Conservation (phyloP, 2,329 filamentous ascomycete species). For the Westerdykella sp. region DNA sequence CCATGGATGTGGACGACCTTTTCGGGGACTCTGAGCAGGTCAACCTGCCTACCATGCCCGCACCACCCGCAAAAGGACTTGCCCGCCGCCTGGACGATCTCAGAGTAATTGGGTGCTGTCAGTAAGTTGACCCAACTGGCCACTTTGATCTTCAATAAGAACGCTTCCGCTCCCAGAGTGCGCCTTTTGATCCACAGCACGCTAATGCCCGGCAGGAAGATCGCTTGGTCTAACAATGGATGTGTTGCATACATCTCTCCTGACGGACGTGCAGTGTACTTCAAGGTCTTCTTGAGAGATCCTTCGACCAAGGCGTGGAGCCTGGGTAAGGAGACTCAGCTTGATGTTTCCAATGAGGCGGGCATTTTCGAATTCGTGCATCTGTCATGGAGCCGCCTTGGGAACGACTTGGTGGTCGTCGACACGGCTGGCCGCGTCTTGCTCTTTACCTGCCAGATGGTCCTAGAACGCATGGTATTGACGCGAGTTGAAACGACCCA, state of each 20-base stretch:
- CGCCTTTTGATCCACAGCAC: background rate
- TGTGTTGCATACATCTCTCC: slow-evolving; percentile 75
- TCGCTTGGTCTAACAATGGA: slow-evolving; percentile 84
- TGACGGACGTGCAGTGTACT: slow-evolving; percentile 63
- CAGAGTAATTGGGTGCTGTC: slow-evolving; percentile 68
- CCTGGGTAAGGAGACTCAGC: slow-evolving; percentile 63
- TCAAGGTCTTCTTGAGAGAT: slow-evolving; percentile 66
- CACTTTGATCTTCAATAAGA: no score
- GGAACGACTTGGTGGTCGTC: slow-evolving; percentile 74
- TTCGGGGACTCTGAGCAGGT: slow-evolving; percentile 52
- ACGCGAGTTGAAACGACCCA: slow-evolving; percentile 61
- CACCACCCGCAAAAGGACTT: slow-evolving; percentile 59
- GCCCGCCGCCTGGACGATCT: slow-evolving; percentile 71
- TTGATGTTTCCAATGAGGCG: slow-evolving; percentile 57
- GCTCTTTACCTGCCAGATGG: slow-evolving; percentile 64
- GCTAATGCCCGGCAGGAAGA: slow-evolving; percentile 48
- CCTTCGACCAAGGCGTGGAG: slow-evolving; percentile 67
- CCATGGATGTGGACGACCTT: slow-evolving; percentile 41
- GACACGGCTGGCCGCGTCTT: slow-evolving; percentile 73
- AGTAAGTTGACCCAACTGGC: slow-evolving; percentile 51
- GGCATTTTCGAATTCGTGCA: slow-evolving; percentile 67
- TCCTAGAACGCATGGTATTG: slow-evolving; percentile 64
- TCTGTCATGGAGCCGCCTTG: slow-evolving; percentile 72
- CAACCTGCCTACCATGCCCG: slow-evolving; percentile 51
- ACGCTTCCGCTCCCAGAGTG: background rate